Conservation (phyloP, 495 filamentous ascomycete species). For the Aspergillus cavernicola region DNA sequence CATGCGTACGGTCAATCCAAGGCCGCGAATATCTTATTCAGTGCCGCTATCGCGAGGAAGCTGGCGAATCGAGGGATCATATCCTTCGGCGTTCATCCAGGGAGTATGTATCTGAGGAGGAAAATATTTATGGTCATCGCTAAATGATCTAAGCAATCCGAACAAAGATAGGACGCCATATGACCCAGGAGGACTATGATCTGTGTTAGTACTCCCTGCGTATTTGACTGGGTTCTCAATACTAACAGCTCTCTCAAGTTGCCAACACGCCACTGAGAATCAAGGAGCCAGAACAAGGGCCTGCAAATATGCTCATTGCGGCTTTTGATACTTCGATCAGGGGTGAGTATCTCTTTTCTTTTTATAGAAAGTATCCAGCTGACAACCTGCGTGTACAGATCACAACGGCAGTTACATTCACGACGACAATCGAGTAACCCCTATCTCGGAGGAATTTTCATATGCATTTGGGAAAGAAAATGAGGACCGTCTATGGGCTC, state of each 20-base stretch:
- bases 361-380: background rate
- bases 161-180: background rate
- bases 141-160: no score
- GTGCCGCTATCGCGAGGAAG: background rate
- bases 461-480: background rate
- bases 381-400: background rate
- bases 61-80: background rate
- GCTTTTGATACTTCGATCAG: background rate
- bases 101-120: background rate
- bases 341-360: background rate
- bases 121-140: background rate
- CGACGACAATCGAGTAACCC: background rate
- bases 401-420: background rate
- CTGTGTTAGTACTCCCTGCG: background rate
- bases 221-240: no score
- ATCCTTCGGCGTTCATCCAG: background rate
- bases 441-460: background rate
- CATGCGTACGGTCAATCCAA: slow-evolving; percentile 1
- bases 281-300: background rate
- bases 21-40: slow-evolving; percentile 1
- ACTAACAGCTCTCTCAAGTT: background rate
- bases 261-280: background rate
- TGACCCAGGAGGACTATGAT: background rate
- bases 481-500: background rate
- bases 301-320: background rate